These are phyloP conservation scores for Exophiala bonariae DNA, from an alignment of 2,329 filamentous ascomycete genomes.

Conservation along the genomic window DNA sequence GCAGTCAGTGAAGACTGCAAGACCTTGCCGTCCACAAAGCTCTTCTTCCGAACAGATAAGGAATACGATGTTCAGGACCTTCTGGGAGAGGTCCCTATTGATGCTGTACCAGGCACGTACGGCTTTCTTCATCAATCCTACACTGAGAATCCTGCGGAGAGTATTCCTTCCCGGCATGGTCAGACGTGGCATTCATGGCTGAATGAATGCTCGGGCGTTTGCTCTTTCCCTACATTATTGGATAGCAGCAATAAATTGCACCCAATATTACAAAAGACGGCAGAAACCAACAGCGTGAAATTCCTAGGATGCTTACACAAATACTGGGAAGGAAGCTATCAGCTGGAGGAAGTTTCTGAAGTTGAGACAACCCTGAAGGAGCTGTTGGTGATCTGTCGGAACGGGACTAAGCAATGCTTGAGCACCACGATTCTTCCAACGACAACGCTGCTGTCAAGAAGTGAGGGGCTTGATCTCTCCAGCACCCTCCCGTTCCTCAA, in stretches of 20 bases:
- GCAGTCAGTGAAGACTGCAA: not conserved
- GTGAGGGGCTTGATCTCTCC: not conserved
- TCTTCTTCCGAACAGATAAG: not conserved
- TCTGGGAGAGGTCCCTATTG: not conserved
- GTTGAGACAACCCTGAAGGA: not conserved
- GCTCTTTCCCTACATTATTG: not conserved
- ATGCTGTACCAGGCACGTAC: not conserved
- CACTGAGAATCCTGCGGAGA: not conserved
- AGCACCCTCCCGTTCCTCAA: not conserved
- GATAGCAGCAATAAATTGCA: not conserved
- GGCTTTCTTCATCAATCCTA: not conserved
- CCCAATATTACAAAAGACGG: not conserved
- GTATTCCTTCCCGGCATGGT: not conserved
- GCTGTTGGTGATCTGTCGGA: not conserved
- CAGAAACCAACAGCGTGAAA: not conserved
- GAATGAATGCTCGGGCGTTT: not conserved
- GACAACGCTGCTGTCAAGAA: not conserved
- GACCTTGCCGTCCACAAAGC: not conserved
- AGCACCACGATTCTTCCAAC: not conserved
- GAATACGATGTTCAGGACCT: not conserved
- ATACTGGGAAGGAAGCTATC: not conserved
- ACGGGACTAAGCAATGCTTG: not conserved
- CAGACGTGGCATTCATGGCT: not conserved
- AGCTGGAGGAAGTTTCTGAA: not conserved
- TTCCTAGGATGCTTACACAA: conserved; percentile 1